Evolutionary conservation across 2,329 filamentous ascomycete genomes (phyloP).

Genomic region (Thelonectria discophora): DNA sequence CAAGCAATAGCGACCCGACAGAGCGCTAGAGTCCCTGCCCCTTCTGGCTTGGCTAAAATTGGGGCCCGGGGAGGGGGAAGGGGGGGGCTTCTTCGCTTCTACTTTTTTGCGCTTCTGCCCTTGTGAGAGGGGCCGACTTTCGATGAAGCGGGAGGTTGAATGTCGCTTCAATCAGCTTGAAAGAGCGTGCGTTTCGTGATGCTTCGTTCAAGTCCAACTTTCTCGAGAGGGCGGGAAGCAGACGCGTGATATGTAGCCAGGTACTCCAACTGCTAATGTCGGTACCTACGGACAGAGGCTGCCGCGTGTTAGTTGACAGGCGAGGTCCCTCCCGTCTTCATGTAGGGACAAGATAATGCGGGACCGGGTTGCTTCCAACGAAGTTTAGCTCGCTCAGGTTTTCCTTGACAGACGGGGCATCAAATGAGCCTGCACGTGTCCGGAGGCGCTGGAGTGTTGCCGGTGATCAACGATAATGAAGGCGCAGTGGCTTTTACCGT

Average conservation of each 20-base stretch:
- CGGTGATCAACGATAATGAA: conserved; percentile 4
- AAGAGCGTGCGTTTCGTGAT: too few species aligned
- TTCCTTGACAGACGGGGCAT: conserved; percentile 4
- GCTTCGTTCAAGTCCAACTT: too few species aligned
- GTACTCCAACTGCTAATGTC: too few species aligned
- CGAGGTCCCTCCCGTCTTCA: neutral
- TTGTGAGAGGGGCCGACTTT: too few species aligned
- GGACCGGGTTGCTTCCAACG: conserved; percentile 11
- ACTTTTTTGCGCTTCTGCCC: too few species aligned
- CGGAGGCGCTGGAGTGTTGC: conserved; percentile 11
- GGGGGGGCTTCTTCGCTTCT: neutral
- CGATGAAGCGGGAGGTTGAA: too few species aligned
- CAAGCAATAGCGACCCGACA: conserved; percentile 7
- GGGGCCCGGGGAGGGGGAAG: conserved; percentile 3
- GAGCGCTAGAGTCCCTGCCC: conserved; percentile 8
- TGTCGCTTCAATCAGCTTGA: too few species aligned
- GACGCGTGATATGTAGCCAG: too few species aligned
- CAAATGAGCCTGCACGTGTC: conserved; percentile 5
- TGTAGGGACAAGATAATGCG: conserved; percentile 11
- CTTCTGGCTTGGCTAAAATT: conserved; percentile 17
- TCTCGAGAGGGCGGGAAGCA: too few species aligned
- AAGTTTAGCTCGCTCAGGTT: conserved; percentile 5
- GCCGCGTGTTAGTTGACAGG: too few species aligned
- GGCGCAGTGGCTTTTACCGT: neutral
- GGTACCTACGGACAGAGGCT: too few species aligned